A percentile compares a stretch with the other conserved stretches of the same genome.
phyloP scores from a whole-genome alignment of 768 basidiomycete species.

The Trametes gibbosa region DNA sequence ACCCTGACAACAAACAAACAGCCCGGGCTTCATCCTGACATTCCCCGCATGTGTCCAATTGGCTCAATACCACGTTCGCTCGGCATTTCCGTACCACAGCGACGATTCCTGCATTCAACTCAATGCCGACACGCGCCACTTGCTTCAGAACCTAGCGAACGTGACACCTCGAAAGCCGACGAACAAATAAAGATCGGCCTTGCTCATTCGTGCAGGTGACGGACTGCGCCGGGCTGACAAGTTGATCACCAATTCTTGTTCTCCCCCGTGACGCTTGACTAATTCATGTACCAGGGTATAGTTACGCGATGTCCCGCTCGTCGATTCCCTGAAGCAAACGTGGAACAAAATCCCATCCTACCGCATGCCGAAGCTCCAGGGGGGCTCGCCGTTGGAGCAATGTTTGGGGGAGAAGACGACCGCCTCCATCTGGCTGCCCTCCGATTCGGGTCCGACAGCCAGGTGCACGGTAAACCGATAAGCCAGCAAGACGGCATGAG shows the following conservation, averaged over 20 bases:
- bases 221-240: not conserved
- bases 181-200: not conserved
- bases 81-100: not conserved
- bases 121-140: no score
- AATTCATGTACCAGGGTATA: not conserved
- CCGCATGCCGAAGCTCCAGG: not conserved
- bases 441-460: constrained; percentile 5
- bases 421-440: not conserved
- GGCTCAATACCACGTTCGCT: not conserved
- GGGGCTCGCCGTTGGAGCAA: constrained; percentile 1
- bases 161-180: not conserved
- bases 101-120: not conserved
- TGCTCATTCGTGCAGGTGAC: not conserved
- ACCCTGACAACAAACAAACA: not conserved
- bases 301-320: not conserved
- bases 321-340: not conserved
- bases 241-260: not conserved
- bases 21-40: constrained; percentile 4
- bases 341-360: not conserved
- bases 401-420: not conserved
- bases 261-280: not conserved
- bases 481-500: not conserved
- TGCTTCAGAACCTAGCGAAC: no score
- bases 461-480: not conserved
- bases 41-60: constrained; percentile 8